A percentile compares a stretch with the other conserved stretches of the same genome.
Conservation (phyloP, 768 basidiomycete genomes). For the Collybia sordida region DNA sequence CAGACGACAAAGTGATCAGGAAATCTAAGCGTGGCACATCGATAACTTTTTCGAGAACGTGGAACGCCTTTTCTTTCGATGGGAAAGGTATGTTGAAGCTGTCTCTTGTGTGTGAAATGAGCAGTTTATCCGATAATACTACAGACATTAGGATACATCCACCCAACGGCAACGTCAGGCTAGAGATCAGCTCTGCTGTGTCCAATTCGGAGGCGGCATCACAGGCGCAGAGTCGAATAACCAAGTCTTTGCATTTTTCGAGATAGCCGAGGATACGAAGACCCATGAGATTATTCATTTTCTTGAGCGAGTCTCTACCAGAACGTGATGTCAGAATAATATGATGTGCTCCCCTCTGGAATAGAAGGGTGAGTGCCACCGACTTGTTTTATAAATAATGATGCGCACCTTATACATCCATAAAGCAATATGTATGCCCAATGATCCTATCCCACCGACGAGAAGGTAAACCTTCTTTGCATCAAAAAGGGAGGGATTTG, state of each 20-base stretch:
- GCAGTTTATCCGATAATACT: slow-evolving; percentile 28
- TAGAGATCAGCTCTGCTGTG: slow-evolving; percentile 18
- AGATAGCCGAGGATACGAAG: slow-evolving; percentile 27
- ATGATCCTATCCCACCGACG: slow-evolving; percentile 37
- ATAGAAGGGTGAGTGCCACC: not conserved
- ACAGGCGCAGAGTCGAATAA: slow-evolving; percentile 26
- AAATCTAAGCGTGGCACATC: slow-evolving; percentile 31
- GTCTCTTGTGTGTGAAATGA: slow-evolving; percentile 27
- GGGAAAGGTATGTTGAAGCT: slow-evolving; percentile 24
- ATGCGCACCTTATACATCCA: slow-evolving; percentile 40
- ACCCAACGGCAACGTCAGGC: slow-evolving; percentile 21
- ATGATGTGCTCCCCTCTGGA: slow-evolving; percentile 33
- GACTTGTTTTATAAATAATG: not conserved
- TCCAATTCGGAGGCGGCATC: slow-evolving; percentile 24
- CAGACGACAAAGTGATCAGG: slow-evolving; percentile 31
- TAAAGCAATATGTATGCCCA: slow-evolving; percentile 35
- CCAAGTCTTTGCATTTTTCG: slow-evolving; percentile 23
- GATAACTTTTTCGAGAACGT: slow-evolving; percentile 21
- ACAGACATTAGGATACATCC: slow-evolving; percentile 32
- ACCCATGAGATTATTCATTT: slow-evolving; percentile 20
- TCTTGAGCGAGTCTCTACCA: slow-evolving; percentile 23
- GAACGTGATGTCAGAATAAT: slow-evolving; percentile 37
- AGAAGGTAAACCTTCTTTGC: slow-evolving; percentile 32
- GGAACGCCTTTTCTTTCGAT: slow-evolving; percentile 27
- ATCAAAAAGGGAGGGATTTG: slow-evolving; percentile 17